Evolutionary conservation across 208 protist genomes (phyloP).

Genomic region (Spironucleus salmonicida): DNA sequence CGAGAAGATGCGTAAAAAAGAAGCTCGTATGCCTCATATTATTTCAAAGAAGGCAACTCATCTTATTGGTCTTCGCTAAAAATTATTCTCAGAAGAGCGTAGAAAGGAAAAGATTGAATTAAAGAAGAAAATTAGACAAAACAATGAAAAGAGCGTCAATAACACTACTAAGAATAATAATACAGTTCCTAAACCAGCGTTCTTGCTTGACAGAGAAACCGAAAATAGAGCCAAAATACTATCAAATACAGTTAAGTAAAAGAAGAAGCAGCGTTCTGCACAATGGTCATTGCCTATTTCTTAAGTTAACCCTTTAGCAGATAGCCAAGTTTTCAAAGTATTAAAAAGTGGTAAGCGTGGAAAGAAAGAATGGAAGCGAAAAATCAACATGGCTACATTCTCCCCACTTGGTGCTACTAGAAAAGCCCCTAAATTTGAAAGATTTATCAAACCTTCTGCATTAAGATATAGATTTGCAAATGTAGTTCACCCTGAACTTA

Average conservation of each 20-base stretch:
- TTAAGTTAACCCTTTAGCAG: constrained; percentile 80
- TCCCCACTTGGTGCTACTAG: constrained; percentile 91
- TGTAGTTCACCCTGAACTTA: constrained; percentile 98
- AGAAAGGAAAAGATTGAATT: constrained; percentile 96
- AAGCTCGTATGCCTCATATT: constrained; percentile 77
- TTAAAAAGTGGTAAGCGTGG: constrained; percentile 4
- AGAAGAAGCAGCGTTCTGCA: constrained; percentile 98
- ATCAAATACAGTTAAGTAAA: constrained; percentile 98
- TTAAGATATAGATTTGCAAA: constrained; percentile 94
- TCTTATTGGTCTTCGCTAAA: constrained; percentile 87
- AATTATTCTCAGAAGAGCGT: constrained; percentile 86
- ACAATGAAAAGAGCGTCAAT: constrained; percentile 76
- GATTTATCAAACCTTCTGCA: constrained; percentile 95
- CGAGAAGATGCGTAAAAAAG: constrained; percentile 84
- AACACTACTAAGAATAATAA: constrained; percentile 60
- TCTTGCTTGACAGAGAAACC: constrained; percentile 90
- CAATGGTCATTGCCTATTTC: constrained; percentile 98
- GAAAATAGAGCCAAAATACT: constrained; percentile 87
- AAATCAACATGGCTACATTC: constrained; percentile 98
- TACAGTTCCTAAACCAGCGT: constrained; percentile 88
- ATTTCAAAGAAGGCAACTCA: constrained; percentile 72
- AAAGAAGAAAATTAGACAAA: constrained; percentile 89
- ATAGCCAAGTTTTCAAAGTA: constrained; percentile 89
- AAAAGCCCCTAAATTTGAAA: constrained; percentile 98
- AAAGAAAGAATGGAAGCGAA: constrained; percentile 95